Evolutionary conservation across 352 stramenopile genomes (phyloP).

Genomic region (Salisapilia sapeloensis): DNA sequence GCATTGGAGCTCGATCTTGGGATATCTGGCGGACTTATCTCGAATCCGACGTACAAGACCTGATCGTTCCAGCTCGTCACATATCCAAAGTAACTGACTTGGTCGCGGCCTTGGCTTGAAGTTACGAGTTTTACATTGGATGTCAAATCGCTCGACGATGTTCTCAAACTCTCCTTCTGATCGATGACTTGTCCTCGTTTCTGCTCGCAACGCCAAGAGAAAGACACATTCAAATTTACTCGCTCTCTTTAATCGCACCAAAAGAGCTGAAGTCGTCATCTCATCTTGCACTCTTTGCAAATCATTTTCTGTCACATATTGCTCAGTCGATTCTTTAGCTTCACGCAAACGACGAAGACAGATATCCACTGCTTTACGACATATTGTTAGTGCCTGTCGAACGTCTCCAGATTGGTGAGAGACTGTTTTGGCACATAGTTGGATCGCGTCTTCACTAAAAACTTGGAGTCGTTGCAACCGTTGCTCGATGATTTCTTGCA

Average conservation of each 20-base stretch:
- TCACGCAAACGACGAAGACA: slow-evolving; percentile 18
- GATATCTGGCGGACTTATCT: slow-evolving; percentile 25
- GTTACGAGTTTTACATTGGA: slow-evolving; percentile 50
- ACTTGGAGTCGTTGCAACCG: slow-evolving; percentile 31
- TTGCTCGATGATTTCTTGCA: slow-evolving; percentile 49
- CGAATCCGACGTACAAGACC: slow-evolving; percentile 31
- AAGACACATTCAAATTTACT: slow-evolving; percentile 66
- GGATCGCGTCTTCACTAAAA: slow-evolving; percentile 38
- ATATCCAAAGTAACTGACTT: slow-evolving; percentile 31
- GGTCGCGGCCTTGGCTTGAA: slow-evolving; percentile 33
- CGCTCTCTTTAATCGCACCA: slow-evolving; percentile 28
- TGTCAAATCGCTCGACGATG: slow-evolving; percentile 38
- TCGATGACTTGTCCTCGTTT: slow-evolving; percentile 21
- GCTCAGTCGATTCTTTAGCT: slow-evolving; percentile 1
- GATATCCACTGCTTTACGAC: slow-evolving; percentile 38
- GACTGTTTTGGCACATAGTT: slow-evolving; percentile 46
- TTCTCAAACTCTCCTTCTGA: slow-evolving; percentile 31
- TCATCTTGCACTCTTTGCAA: slow-evolving; percentile 27
- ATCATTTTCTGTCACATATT: slow-evolving; percentile 30
- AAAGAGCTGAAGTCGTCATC: slow-evolving; percentile 31
- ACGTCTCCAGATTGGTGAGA: slow-evolving; percentile 51
- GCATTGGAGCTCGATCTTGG: slow-evolving; percentile 30
- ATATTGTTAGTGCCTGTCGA: slow-evolving; percentile 44
- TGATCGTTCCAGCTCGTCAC: slow-evolving; percentile 42
- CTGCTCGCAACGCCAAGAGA: slow-evolving; percentile 40